Evolutionary conservation across 495 filamentous ascomycete species (phyloP).

Genomic region (Penicillium manginii): DNA sequence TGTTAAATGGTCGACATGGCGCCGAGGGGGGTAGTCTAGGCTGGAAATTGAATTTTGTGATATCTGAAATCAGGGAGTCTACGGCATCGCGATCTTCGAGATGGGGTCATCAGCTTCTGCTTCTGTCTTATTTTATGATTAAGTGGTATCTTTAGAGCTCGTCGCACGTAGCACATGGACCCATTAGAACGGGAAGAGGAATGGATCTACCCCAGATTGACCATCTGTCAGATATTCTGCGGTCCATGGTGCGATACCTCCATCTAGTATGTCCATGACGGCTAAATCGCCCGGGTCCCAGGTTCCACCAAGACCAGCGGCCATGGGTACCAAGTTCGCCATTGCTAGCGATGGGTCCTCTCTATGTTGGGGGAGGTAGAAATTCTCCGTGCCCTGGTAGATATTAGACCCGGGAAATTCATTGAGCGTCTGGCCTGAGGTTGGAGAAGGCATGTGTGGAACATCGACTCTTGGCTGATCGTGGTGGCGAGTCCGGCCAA

Average conservation of each 20-base stretch:
- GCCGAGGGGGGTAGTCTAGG: too few species aligned
- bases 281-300: slow-evolving; percentile 24
- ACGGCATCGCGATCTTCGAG: too few species aligned
- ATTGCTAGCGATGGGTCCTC: background rate
- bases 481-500: background rate
- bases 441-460: background rate
- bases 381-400: background rate
- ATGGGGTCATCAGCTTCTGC: too few species aligned
- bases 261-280: slow-evolving; percentile 22
- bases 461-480: background rate
- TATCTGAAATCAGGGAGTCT: too few species aligned
- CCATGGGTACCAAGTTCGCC: background rate
- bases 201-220: slow-evolving; percentile 25
- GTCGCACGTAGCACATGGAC: background rate
- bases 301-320: slow-evolving; percentile 1
- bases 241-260: slow-evolving; percentile 22
- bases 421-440: background rate
- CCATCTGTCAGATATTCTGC: slow-evolving; percentile 28
- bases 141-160: background rate
- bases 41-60: too few species aligned
- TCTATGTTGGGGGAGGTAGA: slow-evolving; percentile 3
- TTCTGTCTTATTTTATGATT: background rate
- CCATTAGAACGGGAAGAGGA: slow-evolving; percentile 23
- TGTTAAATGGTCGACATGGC: too few species aligned
- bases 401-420: background rate